Conservation (phyloP, 2,329 filamentous ascomycete species). For the Phyllosticta citribraziliensis region DNA sequence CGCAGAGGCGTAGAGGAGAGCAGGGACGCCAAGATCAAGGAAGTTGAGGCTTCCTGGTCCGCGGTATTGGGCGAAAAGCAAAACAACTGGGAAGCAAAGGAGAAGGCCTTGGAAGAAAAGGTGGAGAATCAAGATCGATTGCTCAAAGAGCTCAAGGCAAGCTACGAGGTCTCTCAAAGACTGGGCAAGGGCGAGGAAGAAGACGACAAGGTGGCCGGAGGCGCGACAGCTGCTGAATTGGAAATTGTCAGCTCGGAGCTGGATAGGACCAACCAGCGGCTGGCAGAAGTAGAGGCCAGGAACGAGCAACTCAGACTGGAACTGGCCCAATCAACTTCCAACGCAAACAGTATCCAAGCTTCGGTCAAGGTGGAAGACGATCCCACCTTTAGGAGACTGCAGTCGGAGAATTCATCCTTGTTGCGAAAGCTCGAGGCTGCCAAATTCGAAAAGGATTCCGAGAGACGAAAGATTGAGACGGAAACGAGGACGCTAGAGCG, state of each 20-base stretch:
- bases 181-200: slow-evolving; percentile 65
- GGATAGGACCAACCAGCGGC: slow-evolving; percentile 73
- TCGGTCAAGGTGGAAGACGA: slow-evolving; percentile 70
- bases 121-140: slow-evolving; percentile 87
- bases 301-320: slow-evolving; percentile 91
- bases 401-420: slow-evolving; percentile 87
- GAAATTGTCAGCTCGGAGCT: slow-evolving; percentile 89
- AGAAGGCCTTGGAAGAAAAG: slow-evolving; percentile 85
- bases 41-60: slow-evolving; percentile 81
- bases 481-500: slow-evolving; percentile 72
- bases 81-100: slow-evolving; percentile 92
- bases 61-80: slow-evolving; percentile 87
- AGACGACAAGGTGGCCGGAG: slow-evolving; percentile 45
- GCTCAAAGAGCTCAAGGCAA: slow-evolving; percentile 90
- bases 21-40: slow-evolving; percentile 72
- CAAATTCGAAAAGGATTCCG: slow-evolving; percentile 72
- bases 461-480: slow-evolving; percentile 65
- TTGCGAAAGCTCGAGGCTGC: slow-evolving; percentile 78
- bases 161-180: slow-evolving; percentile 90
- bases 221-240: slow-evolving; percentile 77
- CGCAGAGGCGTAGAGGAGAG: slow-evolving; percentile 67
- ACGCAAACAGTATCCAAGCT: slow-evolving; percentile 49
- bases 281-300: slow-evolving; percentile 84
- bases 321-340: slow-evolving; percentile 77
- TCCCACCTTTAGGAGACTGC: slow-evolving; percentile 74